These are phyloP conservation scores for Xerocomus brunneocitrinus DNA, from an alignment of 768 basidiomycete genomes.

Conservation along the genomic window DNA sequence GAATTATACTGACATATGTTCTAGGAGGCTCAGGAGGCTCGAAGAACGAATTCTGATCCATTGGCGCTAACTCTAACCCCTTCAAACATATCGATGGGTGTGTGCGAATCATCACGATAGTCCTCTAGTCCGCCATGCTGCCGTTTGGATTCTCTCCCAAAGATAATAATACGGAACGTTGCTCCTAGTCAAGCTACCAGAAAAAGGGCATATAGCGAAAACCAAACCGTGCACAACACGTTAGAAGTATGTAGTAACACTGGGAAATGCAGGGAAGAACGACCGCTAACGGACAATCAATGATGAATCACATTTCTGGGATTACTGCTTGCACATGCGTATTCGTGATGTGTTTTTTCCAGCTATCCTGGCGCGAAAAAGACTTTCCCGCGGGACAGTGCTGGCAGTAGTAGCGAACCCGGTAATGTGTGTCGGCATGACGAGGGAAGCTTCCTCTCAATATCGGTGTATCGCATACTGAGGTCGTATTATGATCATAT, in stretches of 20 bases:
- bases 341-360: constrained; percentile 7
- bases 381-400: constrained; percentile 7
- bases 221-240: neutral
- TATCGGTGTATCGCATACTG: neutral
- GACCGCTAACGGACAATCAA: neutral
- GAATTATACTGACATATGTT: too few species aligned
- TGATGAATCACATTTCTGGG: neutral
- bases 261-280: neutral
- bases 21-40: too few species aligned
- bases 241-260: neutral
- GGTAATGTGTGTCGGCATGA: constrained; percentile 18
- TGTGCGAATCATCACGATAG: too few species aligned
- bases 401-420: constrained; percentile 10
- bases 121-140: too few species aligned
- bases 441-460: constrained; percentile 15
- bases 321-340: constrained; percentile 1
- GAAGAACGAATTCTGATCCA: too few species aligned
- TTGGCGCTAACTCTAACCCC: too few species aligned
- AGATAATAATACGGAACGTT: neutral
- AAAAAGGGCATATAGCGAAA: neutral
- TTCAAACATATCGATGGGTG: too few species aligned
- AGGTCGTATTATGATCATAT: neutral
- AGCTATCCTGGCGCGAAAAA: constrained; percentile 24
- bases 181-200: neutral
- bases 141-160: neutral